Evolutionary conservation across 495 filamentous ascomycete species (phyloP).

Genomic region (Neurospora sp.): DNA sequence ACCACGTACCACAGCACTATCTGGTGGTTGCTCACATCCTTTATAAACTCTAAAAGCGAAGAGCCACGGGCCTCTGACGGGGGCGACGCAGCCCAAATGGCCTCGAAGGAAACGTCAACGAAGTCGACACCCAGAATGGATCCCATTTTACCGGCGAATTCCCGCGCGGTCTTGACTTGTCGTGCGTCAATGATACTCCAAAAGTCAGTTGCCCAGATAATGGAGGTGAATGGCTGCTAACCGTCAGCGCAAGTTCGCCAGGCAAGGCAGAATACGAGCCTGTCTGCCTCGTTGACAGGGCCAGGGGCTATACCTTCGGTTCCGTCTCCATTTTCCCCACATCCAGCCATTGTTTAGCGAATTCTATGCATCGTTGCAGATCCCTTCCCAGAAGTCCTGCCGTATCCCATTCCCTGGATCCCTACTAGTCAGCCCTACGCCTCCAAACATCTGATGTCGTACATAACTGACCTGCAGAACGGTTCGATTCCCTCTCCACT

Average conservation of each 20-base stretch:
- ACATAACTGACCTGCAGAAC: background rate
- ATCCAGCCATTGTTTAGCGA: background rate
- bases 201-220: background rate
- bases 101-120: background rate
- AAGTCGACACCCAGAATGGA: background rate
- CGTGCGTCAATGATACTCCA: background rate
- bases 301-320: background rate
- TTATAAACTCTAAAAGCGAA: background rate
- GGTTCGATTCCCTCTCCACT: background rate
- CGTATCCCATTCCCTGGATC: background rate
- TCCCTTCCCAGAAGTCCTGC: background rate
- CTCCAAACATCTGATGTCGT: background rate
- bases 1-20: background rate
- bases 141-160: background rate
- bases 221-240: background rate
- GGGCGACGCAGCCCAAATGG: background rate
- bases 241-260: background rate
- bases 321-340: background rate
- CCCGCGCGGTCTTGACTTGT: background rate
- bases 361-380: background rate
- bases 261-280: background rate
- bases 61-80: background rate
- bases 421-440: background rate
- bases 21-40: background rate
- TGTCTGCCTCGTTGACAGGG: background rate